Percentiles rank a stretch among this genome's conserved stretches.
Evolutionary conservation across 139 green algal species (phyloP).

Genomic region (Chlorella vulgaris): DNA sequence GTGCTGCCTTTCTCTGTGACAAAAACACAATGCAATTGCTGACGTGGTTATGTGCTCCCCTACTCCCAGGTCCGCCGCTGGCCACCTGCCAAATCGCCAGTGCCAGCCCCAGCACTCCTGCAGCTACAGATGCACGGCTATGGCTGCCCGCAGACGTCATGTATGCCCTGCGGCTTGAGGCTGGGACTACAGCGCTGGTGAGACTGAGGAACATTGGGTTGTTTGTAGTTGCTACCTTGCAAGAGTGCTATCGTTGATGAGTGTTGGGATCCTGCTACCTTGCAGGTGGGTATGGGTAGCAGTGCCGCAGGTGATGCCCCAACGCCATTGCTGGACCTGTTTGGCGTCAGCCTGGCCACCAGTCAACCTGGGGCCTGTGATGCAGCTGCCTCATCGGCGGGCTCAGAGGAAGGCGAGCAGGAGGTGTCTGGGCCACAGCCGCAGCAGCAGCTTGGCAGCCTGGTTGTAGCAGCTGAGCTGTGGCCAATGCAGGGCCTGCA

Average conservation of each 20-base stretch:
- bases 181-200: conserved; percentile 31
- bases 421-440: background rate
- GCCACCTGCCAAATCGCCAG: background rate
- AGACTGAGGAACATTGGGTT: too few species aligned
- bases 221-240: too few species aligned
- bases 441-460: background rate
- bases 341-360: too few species aligned
- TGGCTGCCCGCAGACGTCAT: conserved; percentile 32
- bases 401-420: background rate
- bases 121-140: background rate
- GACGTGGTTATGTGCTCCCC: too few species aligned
- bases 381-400: background rate
- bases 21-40: too few species aligned
- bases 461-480: conserved; percentile 32
- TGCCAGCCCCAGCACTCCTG: background rate
- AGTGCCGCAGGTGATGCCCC: background rate
- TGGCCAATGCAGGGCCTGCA: conserved; percentile 46
- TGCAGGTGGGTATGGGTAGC: conserved; percentile 21
- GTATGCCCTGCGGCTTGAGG: conserved; percentile 10
- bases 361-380: background rate
- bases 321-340: background rate
- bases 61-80: background rate
- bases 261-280: background rate
- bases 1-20: too few species aligned
- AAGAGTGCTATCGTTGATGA: too few species aligned